Evolutionary conservation across 352 stramenopile genomes (phyloP).

Genomic region (Elongisporangium anandrum): DNA sequence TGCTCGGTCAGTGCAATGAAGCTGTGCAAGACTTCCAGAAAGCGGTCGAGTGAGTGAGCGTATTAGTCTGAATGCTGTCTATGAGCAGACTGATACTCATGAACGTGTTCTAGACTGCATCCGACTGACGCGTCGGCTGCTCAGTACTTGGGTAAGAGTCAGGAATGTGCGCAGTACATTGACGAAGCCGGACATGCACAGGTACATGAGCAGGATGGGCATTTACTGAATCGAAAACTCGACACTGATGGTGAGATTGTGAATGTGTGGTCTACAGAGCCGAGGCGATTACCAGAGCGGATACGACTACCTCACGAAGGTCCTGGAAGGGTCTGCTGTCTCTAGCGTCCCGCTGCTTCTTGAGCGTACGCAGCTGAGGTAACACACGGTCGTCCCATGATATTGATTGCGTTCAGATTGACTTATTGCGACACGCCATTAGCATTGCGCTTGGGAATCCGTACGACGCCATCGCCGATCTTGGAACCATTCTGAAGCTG

Average conservation of each 20-base stretch:
- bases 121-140: constrained; percentile 42
- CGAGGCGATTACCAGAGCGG: constrained; percentile 62
- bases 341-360: constrained; percentile 67
- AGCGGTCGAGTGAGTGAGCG: constrained; percentile 35
- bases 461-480: constrained; percentile 75
- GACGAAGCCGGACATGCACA: constrained; percentile 56
- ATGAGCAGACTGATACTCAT: not conserved
- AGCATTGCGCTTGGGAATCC: constrained; percentile 62
- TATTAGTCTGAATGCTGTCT: not conserved
- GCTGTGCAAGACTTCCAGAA: constrained; percentile 53
- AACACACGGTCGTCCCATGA: not conserved
- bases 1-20: constrained; percentile 66
- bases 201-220: constrained; percentile 2
- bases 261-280: constrained; percentile 25
- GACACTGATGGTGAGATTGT: not conserved
- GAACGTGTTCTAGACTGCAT: constrained; percentile 29
- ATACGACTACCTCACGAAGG: constrained; percentile 58
- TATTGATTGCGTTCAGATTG: not conserved
- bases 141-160: constrained; percentile 61
- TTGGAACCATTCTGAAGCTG: constrained; percentile 67
- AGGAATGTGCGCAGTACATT: constrained; percentile 54
- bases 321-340: constrained; percentile 63
- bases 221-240: no score
- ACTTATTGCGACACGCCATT: not conserved
- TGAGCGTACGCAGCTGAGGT: constrained; percentile 63